These are phyloP conservation scores for Apophysomyces ossiformis DNA, from an alignment of 371 early-diverging fungal genomes.

Conservation along the genomic window DNA sequence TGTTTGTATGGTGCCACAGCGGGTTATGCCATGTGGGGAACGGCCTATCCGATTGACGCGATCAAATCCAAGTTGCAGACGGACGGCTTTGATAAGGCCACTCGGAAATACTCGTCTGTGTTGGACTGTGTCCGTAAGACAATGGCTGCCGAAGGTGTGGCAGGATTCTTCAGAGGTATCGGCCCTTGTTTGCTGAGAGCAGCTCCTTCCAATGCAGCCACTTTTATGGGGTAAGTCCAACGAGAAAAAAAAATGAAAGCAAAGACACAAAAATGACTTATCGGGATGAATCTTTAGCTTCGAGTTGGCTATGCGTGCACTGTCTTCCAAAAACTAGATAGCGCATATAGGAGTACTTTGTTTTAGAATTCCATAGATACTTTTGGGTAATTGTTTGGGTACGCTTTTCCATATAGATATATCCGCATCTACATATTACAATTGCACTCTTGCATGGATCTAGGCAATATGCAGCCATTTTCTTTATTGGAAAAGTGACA, in stretches of 20 bases:
- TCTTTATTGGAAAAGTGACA: neutral
- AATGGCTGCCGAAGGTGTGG: slow-evolving; percentile 66
- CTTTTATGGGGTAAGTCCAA: slow-evolving; percentile 66
- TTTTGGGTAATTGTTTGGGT: neutral
- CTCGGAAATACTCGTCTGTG: slow-evolving; percentile 62
- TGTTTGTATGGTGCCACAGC: slow-evolving; percentile 76
- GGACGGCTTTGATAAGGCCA: slow-evolving; percentile 65
- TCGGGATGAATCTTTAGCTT: slow-evolving; percentile 26
- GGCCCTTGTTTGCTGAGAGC: slow-evolving; percentile 87
- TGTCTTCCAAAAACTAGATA: slow-evolving; percentile 21
- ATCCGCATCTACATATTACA: neutral
- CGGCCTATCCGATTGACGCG: slow-evolving; percentile 79
- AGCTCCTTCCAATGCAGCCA: slow-evolving; percentile 87
- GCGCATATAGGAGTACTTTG: neutral
- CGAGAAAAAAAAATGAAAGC: neutral
- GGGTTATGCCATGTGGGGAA: slow-evolving; percentile 83
- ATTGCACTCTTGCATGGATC: no score
- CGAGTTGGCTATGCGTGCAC: slow-evolving; percentile 56
- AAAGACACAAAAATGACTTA: neutral
- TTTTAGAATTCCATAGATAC: neutral
- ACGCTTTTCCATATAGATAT: neutral
- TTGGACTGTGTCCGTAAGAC: slow-evolving; percentile 74
- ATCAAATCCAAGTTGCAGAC: slow-evolving; percentile 84
- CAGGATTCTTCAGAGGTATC: slow-evolving; percentile 86
- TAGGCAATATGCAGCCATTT: neutral